These are phyloP conservation scores for Aspergillus spinulosporus DNA, from an alignment of 2,329 filamentous ascomycete species.

Conservation along the genomic window DNA sequence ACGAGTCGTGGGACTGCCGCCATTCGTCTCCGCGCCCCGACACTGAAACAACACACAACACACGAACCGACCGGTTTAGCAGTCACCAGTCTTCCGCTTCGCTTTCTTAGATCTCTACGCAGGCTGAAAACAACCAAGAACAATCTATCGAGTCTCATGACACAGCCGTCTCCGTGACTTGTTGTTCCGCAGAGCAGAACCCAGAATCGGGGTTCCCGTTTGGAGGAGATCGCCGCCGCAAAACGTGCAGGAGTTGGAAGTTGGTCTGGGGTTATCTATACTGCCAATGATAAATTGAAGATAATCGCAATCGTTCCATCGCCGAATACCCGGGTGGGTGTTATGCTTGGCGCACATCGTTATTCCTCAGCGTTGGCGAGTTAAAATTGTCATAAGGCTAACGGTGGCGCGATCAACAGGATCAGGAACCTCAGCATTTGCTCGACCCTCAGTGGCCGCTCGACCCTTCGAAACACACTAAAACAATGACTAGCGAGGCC, in stretches of 20 bases:
- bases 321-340: conserved; percentile 4
- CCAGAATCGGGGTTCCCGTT: not conserved
- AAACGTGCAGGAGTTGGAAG: conserved; percentile 3
- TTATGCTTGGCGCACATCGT: not conserved
- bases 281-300: too few relatives aligned
- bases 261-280: not conserved
- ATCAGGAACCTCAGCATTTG: not conserved
- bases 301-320: not conserved
- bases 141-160: too few relatives aligned
- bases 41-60: too few relatives aligned
- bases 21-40: too few relatives aligned
- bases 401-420: conserved; percentile 1
- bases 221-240: conserved; percentile 6
- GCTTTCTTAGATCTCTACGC: too few relatives aligned
- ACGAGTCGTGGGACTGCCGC: too few relatives aligned
- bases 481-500: not conserved
- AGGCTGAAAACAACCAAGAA: too few relatives aligned
- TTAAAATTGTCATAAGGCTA: conserved; percentile 1
- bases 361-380: not conserved
- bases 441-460: not conserved
- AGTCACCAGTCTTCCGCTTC: too few relatives aligned
- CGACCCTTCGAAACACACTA: not conserved
- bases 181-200: not conserved
- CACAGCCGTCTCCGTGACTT: too few relatives aligned
- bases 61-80: too few relatives aligned